Percentiles rank a stretch among this genome's conserved stretches.
Conservation (phyloP, 225 moss, liverwort and hornwort species). For the Climacium dendroides region DNA sequence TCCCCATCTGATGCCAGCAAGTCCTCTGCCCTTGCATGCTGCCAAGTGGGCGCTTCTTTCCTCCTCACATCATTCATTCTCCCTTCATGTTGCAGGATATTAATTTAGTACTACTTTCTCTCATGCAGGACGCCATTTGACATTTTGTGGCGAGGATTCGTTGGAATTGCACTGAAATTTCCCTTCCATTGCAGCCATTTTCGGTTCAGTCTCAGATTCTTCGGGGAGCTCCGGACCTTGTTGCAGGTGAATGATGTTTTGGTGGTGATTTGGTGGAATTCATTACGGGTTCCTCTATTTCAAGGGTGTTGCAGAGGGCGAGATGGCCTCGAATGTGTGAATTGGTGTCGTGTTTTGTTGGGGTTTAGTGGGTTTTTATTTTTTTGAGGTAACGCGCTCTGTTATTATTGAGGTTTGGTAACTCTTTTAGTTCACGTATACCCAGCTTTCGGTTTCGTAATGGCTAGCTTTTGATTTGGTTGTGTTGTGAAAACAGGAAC, state of each 20-base stretch:
- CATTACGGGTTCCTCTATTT: background rate
- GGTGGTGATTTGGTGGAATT: background rate
- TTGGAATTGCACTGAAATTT: background rate
- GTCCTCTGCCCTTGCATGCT: constrained; percentile 8
- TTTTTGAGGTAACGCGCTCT: too few species aligned
- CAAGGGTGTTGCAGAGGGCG: background rate
- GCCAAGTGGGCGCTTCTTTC: constrained; percentile 16
- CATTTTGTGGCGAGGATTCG: background rate
- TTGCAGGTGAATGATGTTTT: background rate
- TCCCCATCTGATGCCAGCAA: background rate
- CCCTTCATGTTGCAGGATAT: background rate
- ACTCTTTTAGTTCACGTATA: background rate
- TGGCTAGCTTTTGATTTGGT: background rate
- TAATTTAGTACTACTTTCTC: too few species aligned
- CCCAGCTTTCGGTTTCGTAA: background rate
- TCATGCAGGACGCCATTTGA: background rate
- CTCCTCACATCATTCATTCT: background rate
- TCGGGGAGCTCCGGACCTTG: background rate
- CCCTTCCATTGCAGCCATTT: background rate
- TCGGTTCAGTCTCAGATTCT: too few species aligned
- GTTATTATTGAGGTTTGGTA: background rate
- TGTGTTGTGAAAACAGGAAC: background rate
- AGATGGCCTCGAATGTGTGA: background rate
- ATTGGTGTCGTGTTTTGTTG: background rate
- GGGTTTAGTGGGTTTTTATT: background rate